These are phyloP conservation scores for Rosa chinensis DNA, from an alignment of 306 rosid genomes.

Conservation along the genomic window DNA sequence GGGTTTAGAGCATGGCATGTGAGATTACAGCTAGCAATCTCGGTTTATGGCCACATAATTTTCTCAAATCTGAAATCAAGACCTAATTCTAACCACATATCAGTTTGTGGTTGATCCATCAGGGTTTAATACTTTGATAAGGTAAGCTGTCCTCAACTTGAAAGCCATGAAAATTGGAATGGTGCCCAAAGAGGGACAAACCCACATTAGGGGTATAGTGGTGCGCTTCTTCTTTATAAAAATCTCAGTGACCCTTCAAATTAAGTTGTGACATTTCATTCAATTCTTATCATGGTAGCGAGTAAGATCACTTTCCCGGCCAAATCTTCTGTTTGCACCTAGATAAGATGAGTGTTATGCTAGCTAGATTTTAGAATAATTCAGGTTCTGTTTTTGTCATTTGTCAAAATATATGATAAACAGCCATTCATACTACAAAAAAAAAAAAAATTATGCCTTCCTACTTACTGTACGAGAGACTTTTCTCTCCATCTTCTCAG, in stretches of 20 bases:
- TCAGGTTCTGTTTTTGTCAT: not conserved
- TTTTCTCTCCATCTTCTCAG: too few relatives aligned
- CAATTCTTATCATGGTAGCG: slow-evolving; percentile 1
- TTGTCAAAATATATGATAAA: not conserved
- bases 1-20: slow-evolving; percentile 41
- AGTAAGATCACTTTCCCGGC: slow-evolving; percentile 16
- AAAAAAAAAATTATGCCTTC: not conserved
- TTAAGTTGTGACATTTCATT: slow-evolving; percentile 6
- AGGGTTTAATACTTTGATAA: not conserved
- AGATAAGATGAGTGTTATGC: not conserved
- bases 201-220: not conserved
- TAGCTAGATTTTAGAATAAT: not conserved
- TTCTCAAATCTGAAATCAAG: not conserved
- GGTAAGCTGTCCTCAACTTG: not conserved
- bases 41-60: slow-evolving; percentile 15
- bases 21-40: slow-evolving; percentile 27
- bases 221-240: not conserved
- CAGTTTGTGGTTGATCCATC: not conserved
- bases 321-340: slow-evolving; percentile 7
- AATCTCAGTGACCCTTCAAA: not conserved
- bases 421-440: not conserved
- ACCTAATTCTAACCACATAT: not conserved
- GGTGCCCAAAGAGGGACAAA: not conserved
- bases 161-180: slow-evolving; percentile 7
- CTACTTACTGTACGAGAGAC: too few relatives aligned